Evolutionary conservation across 2,329 filamentous ascomycete species (phyloP).

Genomic region (Microdochium nivale): DNA sequence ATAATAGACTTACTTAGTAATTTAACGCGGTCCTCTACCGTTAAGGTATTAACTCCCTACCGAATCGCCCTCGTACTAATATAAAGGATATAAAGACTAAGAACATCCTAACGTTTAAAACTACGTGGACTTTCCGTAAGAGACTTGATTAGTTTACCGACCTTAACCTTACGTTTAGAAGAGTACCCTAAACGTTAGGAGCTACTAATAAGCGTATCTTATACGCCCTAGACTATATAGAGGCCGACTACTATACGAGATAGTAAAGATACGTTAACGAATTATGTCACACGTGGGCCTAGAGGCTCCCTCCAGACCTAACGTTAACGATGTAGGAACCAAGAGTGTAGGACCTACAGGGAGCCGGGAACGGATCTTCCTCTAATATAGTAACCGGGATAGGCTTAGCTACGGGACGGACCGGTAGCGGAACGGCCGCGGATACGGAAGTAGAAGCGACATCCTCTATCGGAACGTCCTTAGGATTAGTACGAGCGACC

Average conservation of each 20-base stretch:
- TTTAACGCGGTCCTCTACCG: neutral
- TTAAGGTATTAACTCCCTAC: neutral
- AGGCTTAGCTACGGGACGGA: too few relatives aligned
- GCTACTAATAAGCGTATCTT: neutral
- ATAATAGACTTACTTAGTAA: too few relatives aligned
- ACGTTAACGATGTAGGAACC: too few relatives aligned
- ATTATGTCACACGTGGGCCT: too few relatives aligned
- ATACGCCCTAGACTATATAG: neutral
- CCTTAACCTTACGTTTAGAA: neutral
- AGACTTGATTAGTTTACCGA: neutral
- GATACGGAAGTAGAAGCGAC: too few relatives aligned
- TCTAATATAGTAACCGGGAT: too few relatives aligned
- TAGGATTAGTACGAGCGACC: too few relatives aligned
- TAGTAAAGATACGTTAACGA: neutral
- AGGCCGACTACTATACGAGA: neutral
- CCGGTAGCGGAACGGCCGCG: too few relatives aligned
- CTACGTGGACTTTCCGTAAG: neutral
- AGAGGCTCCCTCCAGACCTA: too few relatives aligned
- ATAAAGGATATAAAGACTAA: neutral
- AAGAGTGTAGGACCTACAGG: too few relatives aligned
- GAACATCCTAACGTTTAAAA: neutral
- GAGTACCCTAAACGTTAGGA: neutral
- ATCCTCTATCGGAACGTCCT: too few relatives aligned
- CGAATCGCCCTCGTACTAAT: neutral
- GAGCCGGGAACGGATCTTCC: too few relatives aligned